Evolutionary conservation across 2,329 filamentous ascomycete genomes (phyloP).

Genomic region (Pseudogymnoascus sp.): DNA sequence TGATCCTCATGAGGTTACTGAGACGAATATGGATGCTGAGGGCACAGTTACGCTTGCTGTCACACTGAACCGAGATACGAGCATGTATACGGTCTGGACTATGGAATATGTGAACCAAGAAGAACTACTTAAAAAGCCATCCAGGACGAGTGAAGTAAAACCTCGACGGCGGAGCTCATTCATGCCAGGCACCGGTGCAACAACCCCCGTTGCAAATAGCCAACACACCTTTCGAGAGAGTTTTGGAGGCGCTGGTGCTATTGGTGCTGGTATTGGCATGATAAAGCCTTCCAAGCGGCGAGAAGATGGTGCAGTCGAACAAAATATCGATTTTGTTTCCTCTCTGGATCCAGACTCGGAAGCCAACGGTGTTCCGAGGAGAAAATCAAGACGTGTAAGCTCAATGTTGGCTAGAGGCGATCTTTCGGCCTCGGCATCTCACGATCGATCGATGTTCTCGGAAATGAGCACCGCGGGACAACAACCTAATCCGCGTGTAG

Average conservation of each 20-base stretch:
- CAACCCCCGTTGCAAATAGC: slow-evolving; percentile 59
- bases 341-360: slow-evolving; percentile 63
- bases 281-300: slow-evolving; percentile 16
- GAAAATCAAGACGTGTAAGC: slow-evolving; percentile 72
- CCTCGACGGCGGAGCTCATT: slow-evolving; percentile 42
- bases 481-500: slow-evolving; percentile 35
- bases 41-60: slow-evolving; percentile 61
- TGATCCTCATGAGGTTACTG: slow-evolving; percentile 42
- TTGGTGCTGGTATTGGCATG: slow-evolving; percentile 8
- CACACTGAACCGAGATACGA: slow-evolving; percentile 69
- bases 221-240: slow-evolving; percentile 66
- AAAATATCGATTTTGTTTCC: slow-evolving; percentile 52
- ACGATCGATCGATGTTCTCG: slow-evolving; percentile 71
- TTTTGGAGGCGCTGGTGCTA: slow-evolving; percentile 42
- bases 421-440: slow-evolving; percentile 60
- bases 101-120: slow-evolving; percentile 67
- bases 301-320: slow-evolving; percentile 20
- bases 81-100: slow-evolving; percentile 77
- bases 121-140: slow-evolving; percentile 30
- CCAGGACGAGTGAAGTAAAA: slow-evolving; percentile 32
- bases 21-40: slow-evolving; percentile 42
- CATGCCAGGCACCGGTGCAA: slow-evolving; percentile 63
- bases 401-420: slow-evolving; percentile 84
- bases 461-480: slow-evolving; percentile 49
- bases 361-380: slow-evolving; percentile 42